phyloP scores from a whole-genome alignment of 129 eudicot species.

The Saussurea involucrata region DNA sequence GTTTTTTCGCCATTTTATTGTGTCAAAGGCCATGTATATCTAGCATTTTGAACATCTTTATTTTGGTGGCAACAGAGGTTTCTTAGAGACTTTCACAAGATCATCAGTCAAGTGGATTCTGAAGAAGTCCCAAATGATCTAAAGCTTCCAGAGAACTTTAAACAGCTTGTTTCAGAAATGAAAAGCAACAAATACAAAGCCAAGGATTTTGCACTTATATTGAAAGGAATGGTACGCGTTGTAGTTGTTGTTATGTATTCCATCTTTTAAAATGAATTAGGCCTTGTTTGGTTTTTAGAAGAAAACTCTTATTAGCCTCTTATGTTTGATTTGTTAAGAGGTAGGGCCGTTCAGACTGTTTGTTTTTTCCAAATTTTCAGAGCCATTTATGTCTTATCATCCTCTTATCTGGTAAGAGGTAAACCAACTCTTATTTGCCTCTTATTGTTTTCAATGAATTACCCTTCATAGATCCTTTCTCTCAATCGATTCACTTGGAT shows the following conservation, averaged over 20 bases:
- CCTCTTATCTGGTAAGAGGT: too few relatives aligned
- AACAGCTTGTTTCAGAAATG: constrained; percentile 82
- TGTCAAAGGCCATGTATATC: background rate
- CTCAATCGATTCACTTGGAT: too few relatives aligned
- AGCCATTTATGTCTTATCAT: too few relatives aligned
- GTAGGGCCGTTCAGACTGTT: too few relatives aligned
- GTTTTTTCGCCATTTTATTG: background rate
- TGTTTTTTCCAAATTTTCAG: too few relatives aligned
- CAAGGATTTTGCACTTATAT: constrained; percentile 69
- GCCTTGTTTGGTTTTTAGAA: too few relatives aligned
- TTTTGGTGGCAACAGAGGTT: constrained; percentile 58
- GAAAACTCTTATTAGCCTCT: too few relatives aligned
- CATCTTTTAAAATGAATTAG: background rate
- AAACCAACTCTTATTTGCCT: too few relatives aligned
- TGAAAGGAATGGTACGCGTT: constrained; percentile 85
- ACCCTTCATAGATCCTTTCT: too few relatives aligned
- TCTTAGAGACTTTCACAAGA: constrained; percentile 73
- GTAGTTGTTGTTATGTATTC: background rate
- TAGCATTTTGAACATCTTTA: constrained; percentile 15
- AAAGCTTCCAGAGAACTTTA: constrained; percentile 78
- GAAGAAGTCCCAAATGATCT: constrained; percentile 73
- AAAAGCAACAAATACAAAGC: constrained; percentile 70
- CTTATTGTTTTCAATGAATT: too few relatives aligned
- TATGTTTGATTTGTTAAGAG: too few relatives aligned
- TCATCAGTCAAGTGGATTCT: constrained; percentile 75